A percentile compares a stretch with the other conserved stretches of the same genome.
Evolutionary conservation across 176 grass and related monocot genomes (phyloP).

Genomic region (Paspalum vaginatum): DNA sequence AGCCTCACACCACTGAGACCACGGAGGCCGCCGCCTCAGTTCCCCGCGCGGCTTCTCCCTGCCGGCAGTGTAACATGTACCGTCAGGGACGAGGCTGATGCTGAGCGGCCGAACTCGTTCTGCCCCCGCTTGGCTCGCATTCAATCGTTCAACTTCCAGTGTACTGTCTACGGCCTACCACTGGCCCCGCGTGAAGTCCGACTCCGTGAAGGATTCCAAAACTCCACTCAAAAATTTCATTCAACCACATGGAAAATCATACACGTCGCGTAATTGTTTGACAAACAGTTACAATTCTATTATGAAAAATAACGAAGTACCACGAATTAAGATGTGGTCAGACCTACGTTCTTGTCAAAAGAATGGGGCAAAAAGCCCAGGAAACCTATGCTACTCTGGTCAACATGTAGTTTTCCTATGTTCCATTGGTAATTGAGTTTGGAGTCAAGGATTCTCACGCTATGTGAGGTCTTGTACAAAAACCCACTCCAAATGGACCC

Average conservation of each 20-base stretch:
- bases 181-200: no score
- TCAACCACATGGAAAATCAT: not conserved
- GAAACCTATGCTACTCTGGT: constrained; percentile 22
- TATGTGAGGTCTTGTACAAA: not conserved
- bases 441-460: not conserved
- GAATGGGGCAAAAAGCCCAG: not conserved
- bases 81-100: no score
- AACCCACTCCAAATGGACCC: constrained; percentile 5
- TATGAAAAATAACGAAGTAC: not conserved
- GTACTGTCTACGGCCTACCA: no score
- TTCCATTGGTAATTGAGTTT: constrained; percentile 18
- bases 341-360: not conserved
- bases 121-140: no score
- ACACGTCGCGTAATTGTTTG: not conserved
- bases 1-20: no score
- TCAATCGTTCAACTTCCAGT: no score
- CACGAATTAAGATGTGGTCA: not conserved
- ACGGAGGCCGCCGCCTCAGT: no score
- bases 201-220: no score
- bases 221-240: not conserved
- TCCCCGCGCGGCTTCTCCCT: no score
- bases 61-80: no score
- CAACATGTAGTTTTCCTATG: constrained; percentile 28
- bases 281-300: not conserved
- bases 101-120: no score